Base-by-base conservation (phyloP, 257 asterid genomes). In the Penstemon newberryi region DNA sequence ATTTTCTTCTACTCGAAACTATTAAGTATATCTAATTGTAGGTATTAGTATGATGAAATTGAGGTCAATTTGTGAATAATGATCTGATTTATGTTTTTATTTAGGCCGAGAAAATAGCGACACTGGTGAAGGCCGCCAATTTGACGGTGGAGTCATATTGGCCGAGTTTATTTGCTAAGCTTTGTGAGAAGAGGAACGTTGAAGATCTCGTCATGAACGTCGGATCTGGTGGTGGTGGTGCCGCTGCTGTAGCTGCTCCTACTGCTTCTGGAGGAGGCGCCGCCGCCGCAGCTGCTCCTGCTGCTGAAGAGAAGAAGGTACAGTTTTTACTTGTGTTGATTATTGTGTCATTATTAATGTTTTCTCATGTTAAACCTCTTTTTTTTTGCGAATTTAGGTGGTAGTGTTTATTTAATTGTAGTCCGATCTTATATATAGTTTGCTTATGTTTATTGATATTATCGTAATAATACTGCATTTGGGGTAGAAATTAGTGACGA, bases 211-310 rank as follows among this genome's bases (percentile, higher is more conserved):
- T 89, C 59, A 64, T 79, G 72, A 86, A 84, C 52, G 80, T 84
- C 40, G 96, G 89, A 41, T 76, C 89, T 13, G 96, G 96, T 4
- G 93, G 93, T 19, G 96, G 89, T 5, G 88, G 75, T 3, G 88
- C 77, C 18, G 85, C 82, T 13, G 85, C 70, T 53, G 79, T 83
- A 1, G 82, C 75, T 33, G 57, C 96, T 63, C 84, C 84, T 44
- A 74, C 90, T 40, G 15, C 76, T 40, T 80, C 77, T 37, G 75
- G 79, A 13, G 86, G 66, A 63, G 90, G 76, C 2, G 78, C 89
- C 2, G 78, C 89, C 8, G 81, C 80, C 56, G 84, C 85, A 6
- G 94, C 96, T 37, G 89, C 91, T 7, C 85, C 88, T 0, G 87
- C 79, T 3, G 84, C 60, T 0, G 90, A 81, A 68, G 80, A 73